phyloP scores from a whole-genome alignment of 441 rosid genomes.

The Euphorbia celastroides region DNA sequence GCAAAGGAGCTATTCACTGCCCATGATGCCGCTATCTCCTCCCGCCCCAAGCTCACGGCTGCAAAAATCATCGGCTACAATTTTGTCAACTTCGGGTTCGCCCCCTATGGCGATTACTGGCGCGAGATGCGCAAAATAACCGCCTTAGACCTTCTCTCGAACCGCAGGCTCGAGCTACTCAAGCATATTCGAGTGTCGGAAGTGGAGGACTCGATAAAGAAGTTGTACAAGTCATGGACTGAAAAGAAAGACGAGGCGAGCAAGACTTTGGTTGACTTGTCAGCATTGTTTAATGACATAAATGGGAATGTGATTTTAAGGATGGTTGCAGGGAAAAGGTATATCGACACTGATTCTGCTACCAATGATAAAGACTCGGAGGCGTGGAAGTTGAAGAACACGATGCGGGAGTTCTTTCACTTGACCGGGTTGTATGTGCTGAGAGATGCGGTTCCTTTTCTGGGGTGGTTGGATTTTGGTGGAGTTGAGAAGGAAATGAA shows the following conservation, averaged over 20 bases:
- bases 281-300: conserved; percentile 33
- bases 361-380: conserved; percentile 15
- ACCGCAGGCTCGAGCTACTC: conserved; percentile 34
- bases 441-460: conserved; percentile 42
- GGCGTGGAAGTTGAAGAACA: conserved; percentile 20
- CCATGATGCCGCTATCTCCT: conserved; percentile 29
- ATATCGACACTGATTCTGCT: conserved; percentile 11
- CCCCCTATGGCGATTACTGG: conserved; percentile 38
- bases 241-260: conserved; percentile 9
- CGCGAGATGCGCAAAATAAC: conserved; percentile 39
- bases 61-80: conserved; percentile 30
- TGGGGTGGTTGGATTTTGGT: conserved; percentile 45
- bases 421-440: conserved; percentile 27
- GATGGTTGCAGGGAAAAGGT: conserved; percentile 38
- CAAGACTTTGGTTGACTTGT: conserved; percentile 29
- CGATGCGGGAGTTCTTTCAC: conserved; percentile 29
- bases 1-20: conserved; percentile 47
- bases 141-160: conserved; percentile 36
- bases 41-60: conserved; percentile 33
- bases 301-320: conserved; percentile 34
- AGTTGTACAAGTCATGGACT: conserved; percentile 25
- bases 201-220: conserved; percentile 29
- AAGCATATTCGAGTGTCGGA: conserved; percentile 32
- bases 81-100: conserved; percentile 32
- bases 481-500: conserved; percentile 51